phyloP scores from a whole-genome alignment of 2,329 filamentous ascomycete species.

The Colletotrichum tofieldiae region DNA sequence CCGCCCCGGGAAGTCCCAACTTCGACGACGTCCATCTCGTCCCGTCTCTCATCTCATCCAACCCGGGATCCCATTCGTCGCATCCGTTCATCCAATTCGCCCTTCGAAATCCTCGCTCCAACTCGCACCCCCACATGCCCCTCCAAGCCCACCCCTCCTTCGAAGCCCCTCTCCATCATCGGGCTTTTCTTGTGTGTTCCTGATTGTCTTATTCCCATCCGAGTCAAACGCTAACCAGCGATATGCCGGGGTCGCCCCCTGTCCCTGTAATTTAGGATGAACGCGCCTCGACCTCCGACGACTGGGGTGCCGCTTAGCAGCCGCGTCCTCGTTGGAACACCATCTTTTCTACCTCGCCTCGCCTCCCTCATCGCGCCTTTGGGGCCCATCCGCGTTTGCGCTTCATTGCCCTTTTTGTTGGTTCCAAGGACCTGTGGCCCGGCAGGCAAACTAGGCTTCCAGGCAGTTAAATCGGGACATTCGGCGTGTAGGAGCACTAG shows the following conservation, averaged over 20 bases:
- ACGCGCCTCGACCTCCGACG: conserved; percentile 44
- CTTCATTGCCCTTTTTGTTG: background rate
- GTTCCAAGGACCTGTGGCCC: background rate
- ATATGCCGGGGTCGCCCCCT: conserved; percentile 34
- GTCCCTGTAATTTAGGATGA: conserved; percentile 44
- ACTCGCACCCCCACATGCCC: conserved; percentile 5
- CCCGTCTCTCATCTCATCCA: conserved; percentile 15
- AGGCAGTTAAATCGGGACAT: background rate
- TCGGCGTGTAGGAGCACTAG: background rate
- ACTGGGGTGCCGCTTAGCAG: conserved; percentile 17
- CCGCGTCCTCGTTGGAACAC: conserved; percentile 9
- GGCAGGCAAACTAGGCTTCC: background rate
- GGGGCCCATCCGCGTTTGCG: background rate
- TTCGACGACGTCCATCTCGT: conserved; percentile 1
- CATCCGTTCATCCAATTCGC: conserved; percentile 19
- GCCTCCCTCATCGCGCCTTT: background rate
- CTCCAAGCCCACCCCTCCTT: conserved; percentile 8
- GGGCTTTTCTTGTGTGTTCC: conserved; percentile 30
- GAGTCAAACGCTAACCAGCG: conserved; percentile 35
- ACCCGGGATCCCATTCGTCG: conserved; percentile 6
- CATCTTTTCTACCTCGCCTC: background rate
- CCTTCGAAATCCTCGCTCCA: background rate
- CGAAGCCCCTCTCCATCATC: background rate
- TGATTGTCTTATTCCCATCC: conserved; percentile 35
- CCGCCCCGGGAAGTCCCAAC: conserved; percentile 2